Evolutionary conservation across 495 filamentous ascomycete genomes (phyloP).

Genomic region (Saxophila tyrrhenica): DNA sequence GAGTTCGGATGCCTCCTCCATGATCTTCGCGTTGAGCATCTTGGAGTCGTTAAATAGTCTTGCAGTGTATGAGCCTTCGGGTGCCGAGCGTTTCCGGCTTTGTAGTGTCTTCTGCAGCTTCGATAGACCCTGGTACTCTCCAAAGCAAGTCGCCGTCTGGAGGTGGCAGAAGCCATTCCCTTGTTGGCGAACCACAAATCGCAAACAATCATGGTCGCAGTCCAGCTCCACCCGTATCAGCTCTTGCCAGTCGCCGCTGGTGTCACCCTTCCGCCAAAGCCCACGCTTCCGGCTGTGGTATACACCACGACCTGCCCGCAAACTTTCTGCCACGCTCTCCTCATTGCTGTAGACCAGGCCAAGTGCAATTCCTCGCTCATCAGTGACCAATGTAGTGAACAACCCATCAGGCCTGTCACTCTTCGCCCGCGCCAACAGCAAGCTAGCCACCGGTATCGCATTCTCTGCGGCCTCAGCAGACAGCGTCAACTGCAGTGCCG

Average conservation of each 20-base stretch:
- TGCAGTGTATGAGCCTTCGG: slow-evolving; percentile 84
- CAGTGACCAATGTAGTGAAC: slow-evolving; percentile 75
- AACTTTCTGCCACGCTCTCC: slow-evolving; percentile 76
- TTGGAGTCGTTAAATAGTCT: slow-evolving; percentile 84
- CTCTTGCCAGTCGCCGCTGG: slow-evolving; percentile 85
- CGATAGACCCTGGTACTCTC: slow-evolving; percentile 65
- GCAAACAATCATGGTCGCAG: slow-evolving; percentile 85
- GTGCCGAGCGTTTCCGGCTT: slow-evolving; percentile 66
- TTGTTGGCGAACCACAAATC: slow-evolving; percentile 79
- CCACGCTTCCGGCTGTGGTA: slow-evolving; percentile 93
- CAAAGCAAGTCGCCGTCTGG: slow-evolving; percentile 83
- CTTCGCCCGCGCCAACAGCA: slow-evolving; percentile 57
- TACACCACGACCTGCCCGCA: slow-evolving; percentile 80
- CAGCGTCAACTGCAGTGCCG: slow-evolving; percentile 55
- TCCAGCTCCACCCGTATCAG: slow-evolving; percentile 73
- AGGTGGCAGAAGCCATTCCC: slow-evolving; percentile 94
- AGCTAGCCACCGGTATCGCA: slow-evolving; percentile 52
- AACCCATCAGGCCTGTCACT: slow-evolving; percentile 80
- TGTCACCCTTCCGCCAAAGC: slow-evolving; percentile 93
- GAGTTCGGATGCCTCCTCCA: slow-evolving; percentile 93
- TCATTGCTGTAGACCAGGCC: slow-evolving; percentile 88
- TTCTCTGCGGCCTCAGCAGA: slow-evolving; percentile 38
- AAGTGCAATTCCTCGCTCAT: slow-evolving; percentile 74
- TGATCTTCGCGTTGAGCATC: slow-evolving; percentile 85
- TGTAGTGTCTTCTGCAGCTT: slow-evolving; percentile 76